These are phyloP conservation scores for Selaginella tamariscina DNA, from an alignment of 75 land plant genomes.

Conservation along the genomic window DNA sequence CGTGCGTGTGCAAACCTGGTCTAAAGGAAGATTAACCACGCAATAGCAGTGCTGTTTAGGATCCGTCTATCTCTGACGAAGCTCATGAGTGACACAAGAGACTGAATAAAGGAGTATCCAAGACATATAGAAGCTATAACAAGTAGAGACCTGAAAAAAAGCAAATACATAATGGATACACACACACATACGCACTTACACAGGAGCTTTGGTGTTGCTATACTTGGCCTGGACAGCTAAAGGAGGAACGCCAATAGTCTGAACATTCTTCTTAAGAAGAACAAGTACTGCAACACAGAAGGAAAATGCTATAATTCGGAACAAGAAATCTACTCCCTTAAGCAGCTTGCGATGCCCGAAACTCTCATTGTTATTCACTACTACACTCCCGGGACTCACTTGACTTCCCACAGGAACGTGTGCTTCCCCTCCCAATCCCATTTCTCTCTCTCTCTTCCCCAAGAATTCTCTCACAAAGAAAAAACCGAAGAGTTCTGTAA, in stretches of 20 bases:
- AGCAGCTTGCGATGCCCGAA: background rate
- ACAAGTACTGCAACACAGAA: background rate
- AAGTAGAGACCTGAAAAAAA: background rate
- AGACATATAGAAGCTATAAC: background rate
- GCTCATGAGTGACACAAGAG: background rate
- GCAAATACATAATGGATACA: background rate
- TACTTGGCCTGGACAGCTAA: background rate
- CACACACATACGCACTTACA: background rate
- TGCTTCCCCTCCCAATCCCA: background rate
- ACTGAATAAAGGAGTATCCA: background rate
- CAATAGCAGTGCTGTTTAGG: background rate
- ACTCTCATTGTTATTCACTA: background rate
- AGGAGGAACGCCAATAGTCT: background rate
- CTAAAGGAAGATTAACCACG: background rate
- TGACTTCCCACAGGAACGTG: background rate
- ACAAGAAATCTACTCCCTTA: background rate
- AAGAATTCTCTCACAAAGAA: too few relatives aligned
- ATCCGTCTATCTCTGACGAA: background rate
- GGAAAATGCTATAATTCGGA: background rate
- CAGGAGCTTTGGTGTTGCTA: background rate
- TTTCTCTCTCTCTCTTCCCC: too few relatives aligned
- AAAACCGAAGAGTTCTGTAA: background rate
- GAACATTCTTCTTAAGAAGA: background rate
- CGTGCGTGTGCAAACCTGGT: background rate
- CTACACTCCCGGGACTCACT: slow-evolving; percentile 1